Conservation (phyloP, 345 rosid genomes). For the Citrus unshiu region DNA sequence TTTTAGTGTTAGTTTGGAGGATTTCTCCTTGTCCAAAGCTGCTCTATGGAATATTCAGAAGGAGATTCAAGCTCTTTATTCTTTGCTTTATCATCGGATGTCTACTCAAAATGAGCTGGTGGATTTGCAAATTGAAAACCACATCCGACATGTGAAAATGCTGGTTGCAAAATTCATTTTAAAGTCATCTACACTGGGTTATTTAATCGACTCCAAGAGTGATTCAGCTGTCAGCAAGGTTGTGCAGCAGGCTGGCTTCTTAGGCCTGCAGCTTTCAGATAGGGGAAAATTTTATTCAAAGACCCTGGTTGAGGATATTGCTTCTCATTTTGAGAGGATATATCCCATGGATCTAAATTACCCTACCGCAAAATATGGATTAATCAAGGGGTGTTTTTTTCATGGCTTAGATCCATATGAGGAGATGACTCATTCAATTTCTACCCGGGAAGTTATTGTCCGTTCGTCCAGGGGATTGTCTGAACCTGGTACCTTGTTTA, state of each 20-base stretch:
- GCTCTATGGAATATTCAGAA: conserved; percentile 34
- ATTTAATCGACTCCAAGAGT: conserved; percentile 72
- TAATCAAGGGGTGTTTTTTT: conserved; percentile 68
- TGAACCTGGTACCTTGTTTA: conserved; percentile 94
- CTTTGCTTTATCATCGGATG: conserved; percentile 54
- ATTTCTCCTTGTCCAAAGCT: conserved; percentile 53
- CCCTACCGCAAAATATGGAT: conserved; percentile 72
- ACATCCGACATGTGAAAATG: conserved; percentile 47
- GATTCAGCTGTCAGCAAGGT: conserved; percentile 68
- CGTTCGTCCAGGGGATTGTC: conserved; percentile 88
- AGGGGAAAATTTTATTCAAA: conserved; percentile 79
- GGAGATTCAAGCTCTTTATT: conserved; percentile 40
- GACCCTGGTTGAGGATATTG: conserved; percentile 73
- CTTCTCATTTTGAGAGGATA: conserved; percentile 48
- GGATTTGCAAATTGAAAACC: conserved; percentile 69
- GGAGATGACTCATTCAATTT: conserved; percentile 82
- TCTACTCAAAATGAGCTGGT: conserved; percentile 56
- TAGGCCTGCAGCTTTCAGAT: conserved; percentile 86
- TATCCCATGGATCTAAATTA: conserved; percentile 49
- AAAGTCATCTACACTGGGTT: conserved; percentile 58
- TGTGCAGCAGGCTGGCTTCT: conserved; percentile 81
- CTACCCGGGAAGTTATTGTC: conserved; percentile 79
- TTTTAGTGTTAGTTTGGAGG: conserved; percentile 65
- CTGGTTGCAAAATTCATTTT: conserved; percentile 50
- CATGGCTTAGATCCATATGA: conserved; percentile 92